A percentile compares a stretch with the other conserved stretches of the same genome.
phyloP scores from a whole-genome alignment of 1,284 basidiomycete genomes.

The Omphalotus olearius region DNA sequence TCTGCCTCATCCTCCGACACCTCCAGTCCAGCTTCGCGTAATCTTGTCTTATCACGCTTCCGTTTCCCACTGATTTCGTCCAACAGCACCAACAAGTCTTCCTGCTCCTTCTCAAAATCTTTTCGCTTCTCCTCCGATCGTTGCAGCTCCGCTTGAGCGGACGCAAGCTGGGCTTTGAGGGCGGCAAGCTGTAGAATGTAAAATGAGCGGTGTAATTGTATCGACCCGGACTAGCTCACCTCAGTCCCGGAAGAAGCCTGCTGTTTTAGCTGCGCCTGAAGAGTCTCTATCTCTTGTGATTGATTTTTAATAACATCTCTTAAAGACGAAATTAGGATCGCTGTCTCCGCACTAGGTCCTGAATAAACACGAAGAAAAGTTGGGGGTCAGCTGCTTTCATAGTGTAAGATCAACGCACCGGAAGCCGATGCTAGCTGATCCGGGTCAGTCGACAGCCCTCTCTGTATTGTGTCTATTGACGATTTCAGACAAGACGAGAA shows the following conservation, averaged over 20 bases:
- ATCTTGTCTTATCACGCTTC: constrained; percentile 72
- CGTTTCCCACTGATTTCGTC: constrained; percentile 91
- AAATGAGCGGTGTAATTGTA: not conserved
- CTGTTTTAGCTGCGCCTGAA: constrained; percentile 53
- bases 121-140: constrained; percentile 60
- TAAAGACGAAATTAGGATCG: constrained; percentile 76
- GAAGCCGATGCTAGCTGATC: constrained; percentile 54
- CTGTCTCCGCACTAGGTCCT: constrained; percentile 74
- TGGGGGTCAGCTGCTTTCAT: too few relatives aligned
- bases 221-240: constrained; percentile 8
- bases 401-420: constrained; percentile 17
- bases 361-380: not conserved
- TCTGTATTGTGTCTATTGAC: constrained; percentile 56
- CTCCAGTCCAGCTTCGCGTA: constrained; percentile 73
- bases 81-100: constrained; percentile 88
- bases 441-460: constrained; percentile 62
- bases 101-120: constrained; percentile 92
- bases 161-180: constrained; percentile 38
- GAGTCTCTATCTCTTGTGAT: constrained; percentile 66
- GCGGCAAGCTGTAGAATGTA: constrained; percentile 26
- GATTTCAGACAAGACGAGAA: constrained; percentile 7
- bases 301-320: constrained; percentile 79
- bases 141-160: constrained; percentile 47
- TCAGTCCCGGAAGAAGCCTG: constrained; percentile 22
- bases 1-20: constrained; percentile 91